phyloP scores from a whole-genome alignment of 2,329 filamentous ascomycete species.

The Escovopsis sp. region DNA sequence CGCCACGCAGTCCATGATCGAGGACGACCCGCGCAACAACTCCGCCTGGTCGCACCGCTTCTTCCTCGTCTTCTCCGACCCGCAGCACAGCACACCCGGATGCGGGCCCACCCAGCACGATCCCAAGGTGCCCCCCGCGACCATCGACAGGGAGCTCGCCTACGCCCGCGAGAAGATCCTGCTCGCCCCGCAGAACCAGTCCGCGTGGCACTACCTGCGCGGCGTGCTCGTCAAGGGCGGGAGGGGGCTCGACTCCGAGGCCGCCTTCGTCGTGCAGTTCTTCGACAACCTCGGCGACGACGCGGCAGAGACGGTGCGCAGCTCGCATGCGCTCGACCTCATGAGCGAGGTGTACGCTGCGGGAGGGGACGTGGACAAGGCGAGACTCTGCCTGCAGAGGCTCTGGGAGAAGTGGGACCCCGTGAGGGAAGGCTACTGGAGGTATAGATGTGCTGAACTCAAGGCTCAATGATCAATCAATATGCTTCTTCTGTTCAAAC shows the following conservation, averaged over 20 bases:
- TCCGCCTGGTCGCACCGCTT: conserved; percentile 96
- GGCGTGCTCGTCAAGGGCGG: conserved; percentile 59
- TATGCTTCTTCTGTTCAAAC: no score
- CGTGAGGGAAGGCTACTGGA: conserved; percentile 85
- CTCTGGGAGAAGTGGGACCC: conserved; percentile 81
- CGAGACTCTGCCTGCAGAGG: conserved; percentile 54
- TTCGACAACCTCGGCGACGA: conserved; percentile 27
- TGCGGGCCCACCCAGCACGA: conserved; percentile 37
- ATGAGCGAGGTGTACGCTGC: conserved; percentile 54
- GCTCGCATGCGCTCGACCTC: conserved; percentile 56
- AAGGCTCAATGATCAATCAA: not conserved
- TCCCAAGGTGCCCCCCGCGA: conserved; percentile 40
- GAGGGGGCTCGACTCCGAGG: conserved; percentile 29
- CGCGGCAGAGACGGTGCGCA: conserved; percentile 35
- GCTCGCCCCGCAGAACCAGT: conserved; percentile 83
- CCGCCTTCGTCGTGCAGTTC: conserved; percentile 36
- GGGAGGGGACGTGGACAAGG: conserved; percentile 42
- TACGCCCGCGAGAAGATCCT: conserved; percentile 61
- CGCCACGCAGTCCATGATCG: conserved; percentile 58
- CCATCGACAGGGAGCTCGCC: conserved; percentile 60
- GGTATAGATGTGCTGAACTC: conserved; percentile 32
- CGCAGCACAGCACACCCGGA: conserved; percentile 30
- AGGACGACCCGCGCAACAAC: conserved; percentile 82
- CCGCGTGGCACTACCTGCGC: conserved; percentile 81
- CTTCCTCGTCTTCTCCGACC: conserved; percentile 70